phyloP scores from a whole-genome alignment of 345 rosid genomes.

The Brassica juncea region DNA sequence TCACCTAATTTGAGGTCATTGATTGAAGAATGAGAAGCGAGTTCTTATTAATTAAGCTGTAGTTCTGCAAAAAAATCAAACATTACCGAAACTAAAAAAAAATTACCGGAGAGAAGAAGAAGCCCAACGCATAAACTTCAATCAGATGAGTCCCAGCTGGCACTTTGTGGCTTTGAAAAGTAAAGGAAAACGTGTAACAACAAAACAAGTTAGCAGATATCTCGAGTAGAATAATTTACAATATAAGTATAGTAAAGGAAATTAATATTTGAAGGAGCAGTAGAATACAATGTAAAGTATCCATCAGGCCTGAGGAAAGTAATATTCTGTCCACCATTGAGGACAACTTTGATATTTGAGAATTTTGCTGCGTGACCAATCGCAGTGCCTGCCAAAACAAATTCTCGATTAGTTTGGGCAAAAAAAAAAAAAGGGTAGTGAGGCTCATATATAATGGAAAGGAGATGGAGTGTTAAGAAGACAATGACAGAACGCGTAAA shows the following conservation, averaged over 20 bases:
- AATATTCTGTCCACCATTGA: constrained; percentile 74
- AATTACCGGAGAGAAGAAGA: constrained; percentile 90
- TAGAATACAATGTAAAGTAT: constrained; percentile 90
- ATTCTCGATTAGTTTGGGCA: constrained; percentile 10
- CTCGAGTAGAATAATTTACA: not conserved
- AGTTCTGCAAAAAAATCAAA: constrained; percentile 7
- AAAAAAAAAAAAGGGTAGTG: not conserved
- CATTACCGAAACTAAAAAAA: not conserved
- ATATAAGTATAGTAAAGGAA: not conserved
- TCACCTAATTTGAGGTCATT: constrained; percentile 55
- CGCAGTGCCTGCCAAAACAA: constrained; percentile 42
- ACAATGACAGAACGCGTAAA: not conserved
- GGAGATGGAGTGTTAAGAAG: not conserved
- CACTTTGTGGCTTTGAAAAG: constrained; percentile 68
- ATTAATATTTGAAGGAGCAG: not conserved
- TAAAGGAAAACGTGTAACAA: constrained; percentile 51
- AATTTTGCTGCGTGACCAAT: constrained; percentile 63
- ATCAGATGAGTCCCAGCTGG: constrained; percentile 95
- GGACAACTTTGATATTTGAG: constrained; percentile 74
- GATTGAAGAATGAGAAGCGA: constrained; percentile 5
- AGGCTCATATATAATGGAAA: not conserved
- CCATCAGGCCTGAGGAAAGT: constrained; percentile 94
- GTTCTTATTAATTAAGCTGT: not conserved
- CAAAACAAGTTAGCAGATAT: not conserved
- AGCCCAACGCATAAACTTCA: constrained; percentile 84